Evolutionary conservation across 1,139 yeast genomes (phyloP), one percentile per base, ranked within the genome.

Genomic region (Blastobotrys raffinosifermentans): DNA sequence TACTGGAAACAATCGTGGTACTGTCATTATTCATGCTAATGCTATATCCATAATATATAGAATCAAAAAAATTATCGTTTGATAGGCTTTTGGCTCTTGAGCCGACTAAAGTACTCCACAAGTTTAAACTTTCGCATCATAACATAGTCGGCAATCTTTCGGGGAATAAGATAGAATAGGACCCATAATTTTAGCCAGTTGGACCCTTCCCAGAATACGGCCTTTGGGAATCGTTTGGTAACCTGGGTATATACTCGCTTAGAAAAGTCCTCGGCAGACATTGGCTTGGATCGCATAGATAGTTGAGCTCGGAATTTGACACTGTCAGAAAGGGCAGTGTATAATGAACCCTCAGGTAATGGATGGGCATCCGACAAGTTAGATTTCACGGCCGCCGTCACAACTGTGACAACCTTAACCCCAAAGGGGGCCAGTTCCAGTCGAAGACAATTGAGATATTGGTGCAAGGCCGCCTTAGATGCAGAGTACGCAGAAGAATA

Each of bases 401-500:
- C 63, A 3, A 80, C 74, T 35, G 80, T 82, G 41, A 84, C 66
- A 2, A 84, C 93, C 37, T 74, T 67, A 14, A 84, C 91, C 14
- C 72, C 83, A 51, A 82, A 80, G 2, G 89, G 85, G 52, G 72
- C 73, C 68, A 84, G 55, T 59, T 84, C 94, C 23, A 80, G 54
- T 32, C 80, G 73, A 39, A 83, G 64, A 2, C 71, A 69, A 35
- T 73, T 68, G 1, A 84, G 82, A 55, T 77, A 84, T 43, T 73
- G 77, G 52, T 80, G 85, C 38, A 84, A 73, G 1, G 93, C 93
- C 2, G 93, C 86, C 54, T 84, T 84, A 1, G 81, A 61, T 2
- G 89, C 70, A n/a, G 78, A 69, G 55, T 84, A 84, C 17, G 77
- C 68, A 14, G 81, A 64, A 1, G 81, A 75, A 58, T 78, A 82